These are phyloP conservation scores for Collybiopsis confluens DNA, from an alignment of 768 basidiomycete species.

Conservation along the genomic window DNA sequence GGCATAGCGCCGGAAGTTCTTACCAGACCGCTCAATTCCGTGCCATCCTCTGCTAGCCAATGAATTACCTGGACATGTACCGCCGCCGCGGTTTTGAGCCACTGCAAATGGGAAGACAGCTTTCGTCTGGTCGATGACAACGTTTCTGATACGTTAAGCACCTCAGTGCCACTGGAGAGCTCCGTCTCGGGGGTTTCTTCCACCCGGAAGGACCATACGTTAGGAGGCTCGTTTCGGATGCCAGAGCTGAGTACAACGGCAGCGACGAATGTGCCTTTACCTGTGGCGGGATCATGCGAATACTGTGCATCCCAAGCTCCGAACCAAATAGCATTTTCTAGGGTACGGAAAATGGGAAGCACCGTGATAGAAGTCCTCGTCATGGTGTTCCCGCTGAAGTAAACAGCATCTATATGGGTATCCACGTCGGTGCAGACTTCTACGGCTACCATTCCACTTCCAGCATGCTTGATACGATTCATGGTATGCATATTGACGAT, in stretches of 20 bases:
- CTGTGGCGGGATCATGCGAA: slow-evolving; percentile 15
- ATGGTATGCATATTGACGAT: slow-evolving; percentile 27
- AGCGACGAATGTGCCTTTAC: slow-evolving; percentile 19
- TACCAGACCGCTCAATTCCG: slow-evolving; percentile 24
- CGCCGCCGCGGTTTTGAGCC: slow-evolving; percentile 23
- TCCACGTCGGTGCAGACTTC: slow-evolving; percentile 40
- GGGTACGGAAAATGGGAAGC: slow-evolving; percentile 25
- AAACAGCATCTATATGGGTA: slow-evolving; percentile 28
- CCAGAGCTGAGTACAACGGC: slow-evolving; percentile 30
- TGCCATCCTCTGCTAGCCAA: slow-evolving; percentile 28
- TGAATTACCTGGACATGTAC: slow-evolving; percentile 22
- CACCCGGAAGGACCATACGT: slow-evolving; percentile 29
- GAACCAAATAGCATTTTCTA: slow-evolving; percentile 31
- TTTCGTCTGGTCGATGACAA: slow-evolving; percentile 13
- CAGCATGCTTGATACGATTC: background rate
- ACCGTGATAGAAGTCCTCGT: slow-evolving; percentile 10
- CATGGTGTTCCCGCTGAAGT: slow-evolving; percentile 11
- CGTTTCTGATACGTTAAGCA: background rate
- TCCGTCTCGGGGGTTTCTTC: slow-evolving; percentile 2
- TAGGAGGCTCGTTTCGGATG: slow-evolving; percentile 27
- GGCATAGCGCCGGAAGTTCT: slow-evolving; percentile 23
- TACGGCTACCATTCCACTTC: slow-evolving; percentile 20
- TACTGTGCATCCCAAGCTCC: slow-evolving; percentile 31
- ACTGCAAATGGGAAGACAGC: slow-evolving; percentile 29
- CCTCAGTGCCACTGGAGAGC: slow-evolving; percentile 9